A percentile compares a stretch with the other conserved stretches of the same genome.
phyloP scores from a whole-genome alignment of 768 basidiomycete genomes.

The Coprinopsis marcescibilis region DNA sequence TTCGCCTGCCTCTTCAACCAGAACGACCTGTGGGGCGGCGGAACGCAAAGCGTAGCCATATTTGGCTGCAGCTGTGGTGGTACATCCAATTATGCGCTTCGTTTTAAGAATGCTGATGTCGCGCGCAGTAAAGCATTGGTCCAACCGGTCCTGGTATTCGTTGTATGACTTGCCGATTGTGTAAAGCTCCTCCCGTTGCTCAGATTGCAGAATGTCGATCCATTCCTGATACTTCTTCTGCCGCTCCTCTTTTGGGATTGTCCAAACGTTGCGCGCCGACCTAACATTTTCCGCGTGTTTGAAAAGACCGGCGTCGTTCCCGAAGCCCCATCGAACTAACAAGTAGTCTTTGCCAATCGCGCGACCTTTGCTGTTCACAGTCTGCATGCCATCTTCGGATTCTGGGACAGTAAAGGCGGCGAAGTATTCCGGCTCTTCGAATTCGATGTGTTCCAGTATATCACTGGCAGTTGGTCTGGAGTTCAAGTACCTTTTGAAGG shows the following conservation, averaged over 20 bases:
- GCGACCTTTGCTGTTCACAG: constrained; percentile 35
- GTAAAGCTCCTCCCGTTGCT: constrained; percentile 29
- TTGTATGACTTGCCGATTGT: constrained; percentile 34
- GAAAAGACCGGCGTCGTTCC: constrained; percentile 40
- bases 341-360: constrained; percentile 34
- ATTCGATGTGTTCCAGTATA: constrained; percentile 45
- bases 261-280: constrained; percentile 28
- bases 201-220: constrained; percentile 28
- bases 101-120: constrained; percentile 28
- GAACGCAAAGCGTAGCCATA: constrained; percentile 42
- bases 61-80: constrained; percentile 66
- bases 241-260: constrained; percentile 24
- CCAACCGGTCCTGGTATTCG: constrained; percentile 27
- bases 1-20: constrained; percentile 73
- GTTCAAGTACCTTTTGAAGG: background rate
- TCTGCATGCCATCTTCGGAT: constrained; percentile 38
- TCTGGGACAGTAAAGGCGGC: constrained; percentile 40
- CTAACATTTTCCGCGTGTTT: constrained; percentile 19
- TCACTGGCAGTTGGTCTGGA: constrained; percentile 19
- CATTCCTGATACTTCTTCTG: constrained; percentile 24
- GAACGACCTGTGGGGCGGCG: constrained; percentile 43
- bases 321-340: constrained; percentile 40
- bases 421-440: constrained; percentile 40
- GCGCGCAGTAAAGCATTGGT: constrained; percentile 29
- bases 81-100: constrained; percentile 61